Base-by-base conservation (phyloP, 257 asterid genomes). In the Lycium barbarum region DNA sequence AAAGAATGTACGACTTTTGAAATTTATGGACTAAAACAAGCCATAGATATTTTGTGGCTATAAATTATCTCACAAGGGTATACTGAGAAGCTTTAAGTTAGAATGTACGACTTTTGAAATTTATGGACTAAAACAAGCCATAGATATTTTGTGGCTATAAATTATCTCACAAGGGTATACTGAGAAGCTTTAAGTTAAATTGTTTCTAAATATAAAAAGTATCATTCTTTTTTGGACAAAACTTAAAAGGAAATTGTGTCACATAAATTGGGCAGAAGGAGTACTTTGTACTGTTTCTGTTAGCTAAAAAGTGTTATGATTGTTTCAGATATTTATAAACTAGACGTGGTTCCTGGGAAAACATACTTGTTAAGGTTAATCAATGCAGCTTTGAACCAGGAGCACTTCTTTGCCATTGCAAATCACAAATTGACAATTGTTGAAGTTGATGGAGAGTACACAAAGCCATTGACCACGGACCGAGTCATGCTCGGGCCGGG, bases 361-460 rank as follows among this genome's bases (percentile, higher is more conserved):
- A 92, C 94, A 17, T 93, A 92, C 91, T 88, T 93, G 70, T 47
- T 92, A 83, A 87, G 95, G 65, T 38, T 93, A 80, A 92, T 93
- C 88, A 89, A 88, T 71, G 95, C 97, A 45, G 93, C 91, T 26
- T 53, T 93, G 88, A 89, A 93, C 90, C 87, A 84, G 72, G 93
- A 91, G 81, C 87, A 88, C 85, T 93, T 93, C 91, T 92, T 92
- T 53, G 91, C 88, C 62, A 90, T 92, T 12, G 92, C 95, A 10
- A 89, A 88, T 79, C 97, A 93, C 87, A 87, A 84, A 35, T 79
- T 93, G 53, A 92, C 92, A 43, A 84, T 92, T 47, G 93, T 93
- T 4, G 97, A 91, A 87, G 91, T 91, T 0, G 97, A 93, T 78
- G 97, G 92, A 12, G 94, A 91, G 67, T 93, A 93, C 90, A 92